These are phyloP conservation scores for Tetracladium maxilliforme DNA, from an alignment of 2,329 filamentous ascomycete genomes.

Conservation along the genomic window DNA sequence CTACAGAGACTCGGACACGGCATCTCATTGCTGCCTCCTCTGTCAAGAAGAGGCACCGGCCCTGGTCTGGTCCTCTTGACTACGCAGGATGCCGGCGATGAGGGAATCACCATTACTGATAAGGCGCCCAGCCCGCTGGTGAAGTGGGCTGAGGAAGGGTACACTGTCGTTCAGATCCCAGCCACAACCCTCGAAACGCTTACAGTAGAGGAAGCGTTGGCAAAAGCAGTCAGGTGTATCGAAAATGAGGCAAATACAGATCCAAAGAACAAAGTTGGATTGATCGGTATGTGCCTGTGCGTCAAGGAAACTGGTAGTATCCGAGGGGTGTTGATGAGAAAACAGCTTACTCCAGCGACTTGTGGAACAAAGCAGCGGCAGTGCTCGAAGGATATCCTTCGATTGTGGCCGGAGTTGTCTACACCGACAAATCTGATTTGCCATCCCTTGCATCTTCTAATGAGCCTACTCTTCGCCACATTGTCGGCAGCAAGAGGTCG, in stretches of 20 bases:
- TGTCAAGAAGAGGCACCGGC: background rate
- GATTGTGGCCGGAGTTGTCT: background rate
- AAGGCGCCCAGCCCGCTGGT: conserved; percentile 32
- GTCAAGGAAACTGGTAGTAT: too few species aligned
- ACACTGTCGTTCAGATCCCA: conserved; percentile 40
- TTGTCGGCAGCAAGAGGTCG: too few species aligned
- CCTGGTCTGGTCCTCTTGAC: background rate
- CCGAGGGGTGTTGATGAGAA: too few species aligned
- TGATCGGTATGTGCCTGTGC: conserved; percentile 21
- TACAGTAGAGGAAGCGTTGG: conserved; percentile 6
- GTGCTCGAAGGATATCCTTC: background rate
- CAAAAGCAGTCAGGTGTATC: too few species aligned
- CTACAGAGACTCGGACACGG: background rate
- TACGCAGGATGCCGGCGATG: background rate
- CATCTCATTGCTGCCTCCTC: background rate
- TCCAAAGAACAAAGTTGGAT: conserved; percentile 20
- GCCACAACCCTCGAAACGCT: conserved; percentile 10
- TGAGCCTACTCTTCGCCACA: too few species aligned
- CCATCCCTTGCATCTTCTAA: too few species aligned
- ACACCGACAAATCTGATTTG: background rate
- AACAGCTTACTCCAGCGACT: background rate
- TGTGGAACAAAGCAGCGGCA: background rate
- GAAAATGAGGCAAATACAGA: too few species aligned
- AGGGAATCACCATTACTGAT: background rate
- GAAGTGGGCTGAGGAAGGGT: conserved; percentile 64